A percentile compares a stretch with the other conserved stretches of the same genome.
These are phyloP conservation scores for Colletotrichum eremochloae DNA, from an alignment of 2,329 filamentous ascomycete genomes.

Conservation along the genomic window DNA sequence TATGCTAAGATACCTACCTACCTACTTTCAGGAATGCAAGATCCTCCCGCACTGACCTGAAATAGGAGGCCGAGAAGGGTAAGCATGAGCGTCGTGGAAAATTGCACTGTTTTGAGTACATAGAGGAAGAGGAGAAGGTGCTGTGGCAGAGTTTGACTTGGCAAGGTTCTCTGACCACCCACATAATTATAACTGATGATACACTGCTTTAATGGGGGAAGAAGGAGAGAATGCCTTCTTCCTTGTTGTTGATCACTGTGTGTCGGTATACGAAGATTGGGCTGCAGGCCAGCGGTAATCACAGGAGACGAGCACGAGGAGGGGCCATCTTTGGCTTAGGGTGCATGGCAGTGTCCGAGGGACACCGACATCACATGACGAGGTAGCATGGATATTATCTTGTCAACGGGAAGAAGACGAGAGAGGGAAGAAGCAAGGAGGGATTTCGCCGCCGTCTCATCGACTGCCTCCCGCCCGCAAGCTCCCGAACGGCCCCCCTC, in stretches of 20 bases:
- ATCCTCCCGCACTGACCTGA: constrained; percentile 2
- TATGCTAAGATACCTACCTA: too few species aligned
- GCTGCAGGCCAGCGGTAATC: neutral
- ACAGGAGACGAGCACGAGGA: constrained; percentile 3
- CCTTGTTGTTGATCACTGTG: neutral
- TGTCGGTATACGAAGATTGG: neutral
- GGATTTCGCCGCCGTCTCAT: neutral
- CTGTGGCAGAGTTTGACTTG: neutral
- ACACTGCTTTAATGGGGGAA: neutral
- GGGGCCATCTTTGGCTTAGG: neutral
- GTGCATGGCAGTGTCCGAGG: neutral
- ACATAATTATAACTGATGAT: neutral
- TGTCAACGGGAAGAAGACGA: neutral
- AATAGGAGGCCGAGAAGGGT: neutral
- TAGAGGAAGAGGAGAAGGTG: neutral
- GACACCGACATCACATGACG: neutral
- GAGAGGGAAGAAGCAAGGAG: neutral
- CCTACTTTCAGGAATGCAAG: constrained; percentile 3
- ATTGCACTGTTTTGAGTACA: neutral
- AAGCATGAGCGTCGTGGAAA: neutral
- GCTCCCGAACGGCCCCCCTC: constrained; percentile 3
- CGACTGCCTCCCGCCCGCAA: constrained; percentile 14
- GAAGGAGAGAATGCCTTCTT: neutral
- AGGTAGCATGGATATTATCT: neutral
- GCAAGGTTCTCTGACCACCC: neutral